Conservation (phyloP, 139 green algal species). For the Coelastrella sp. region DNA sequence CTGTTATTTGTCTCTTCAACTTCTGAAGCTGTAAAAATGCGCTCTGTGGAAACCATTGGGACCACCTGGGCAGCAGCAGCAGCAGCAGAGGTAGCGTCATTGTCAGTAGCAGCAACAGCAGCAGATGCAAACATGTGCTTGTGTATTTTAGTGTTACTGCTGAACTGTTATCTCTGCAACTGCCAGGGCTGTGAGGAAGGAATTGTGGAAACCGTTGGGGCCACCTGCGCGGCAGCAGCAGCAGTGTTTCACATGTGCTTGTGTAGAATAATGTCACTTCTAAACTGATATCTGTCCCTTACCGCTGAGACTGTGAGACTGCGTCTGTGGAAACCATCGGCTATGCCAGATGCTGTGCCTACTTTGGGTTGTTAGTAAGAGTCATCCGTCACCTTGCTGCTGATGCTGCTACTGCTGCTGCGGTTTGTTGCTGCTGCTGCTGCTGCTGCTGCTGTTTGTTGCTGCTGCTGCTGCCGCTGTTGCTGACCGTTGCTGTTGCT, state of each 20-base stretch:
- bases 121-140: neutral
- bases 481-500: neutral
- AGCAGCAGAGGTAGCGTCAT: neutral
- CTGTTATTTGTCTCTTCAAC: slow-evolving; percentile 25
- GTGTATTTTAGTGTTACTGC: slow-evolving; percentile 66
- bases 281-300: no score
- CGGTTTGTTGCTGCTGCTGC: no score
- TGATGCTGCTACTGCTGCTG: no score
- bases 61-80: slow-evolving; percentile 62
- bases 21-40: slow-evolving; percentile 67
- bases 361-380: no score
- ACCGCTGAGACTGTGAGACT: no score
- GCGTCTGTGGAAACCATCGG: no score
- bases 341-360: no score
- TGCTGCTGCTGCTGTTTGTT: no score
- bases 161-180: slow-evolving; percentile 23
- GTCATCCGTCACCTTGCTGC: no score
- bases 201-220: slow-evolving; percentile 82
- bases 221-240: slow-evolving; percentile 63
- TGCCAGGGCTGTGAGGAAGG: slow-evolving; percentile 66
- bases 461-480: no score
- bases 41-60: slow-evolving; percentile 83
- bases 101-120: neutral
- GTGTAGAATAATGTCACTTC: no score
- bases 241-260: no score